Evolutionary conservation across 75 land plant genomes (phyloP), one percentile per base, ranked within the genome.

Genomic region (Picea sitchensis): DNA sequence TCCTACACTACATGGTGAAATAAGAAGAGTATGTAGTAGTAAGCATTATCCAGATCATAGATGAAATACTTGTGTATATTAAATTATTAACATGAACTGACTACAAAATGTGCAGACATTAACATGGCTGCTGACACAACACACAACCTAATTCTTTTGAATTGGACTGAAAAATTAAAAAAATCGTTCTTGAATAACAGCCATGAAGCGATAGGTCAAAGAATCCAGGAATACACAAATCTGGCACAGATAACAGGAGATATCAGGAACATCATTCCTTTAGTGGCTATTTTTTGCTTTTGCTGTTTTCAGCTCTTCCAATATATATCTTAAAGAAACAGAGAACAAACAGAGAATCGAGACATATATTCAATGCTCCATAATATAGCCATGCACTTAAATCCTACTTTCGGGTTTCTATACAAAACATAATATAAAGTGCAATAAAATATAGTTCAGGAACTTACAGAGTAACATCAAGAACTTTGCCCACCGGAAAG

Each of bases 401-500:
- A 71, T 71, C 23, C n/a, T 41, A 41, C 9, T n/a, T 71, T n/a
- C 21, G 41, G 30, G 74, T 21, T 71, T 71, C 23, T 7, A 71
- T 9, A 20, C 74, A 44, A 41, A 23, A 30, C 31, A 67, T 34
- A 71, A 41, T 12, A 38, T 47, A 71, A 41, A 36, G 34, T 18
- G 47, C 12, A 51, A 9, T 51, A 51, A 51, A 51, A 9, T 51
- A 11, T 51, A 75, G 38, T 44, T 4, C 8, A 75, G 47, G 13
- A 59, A 91, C 99, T 94, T 93, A 96, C 98, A 95, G 58, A 77
- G 80, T 79, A 26, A 85, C 77, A 58, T 91, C 96, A 51, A 90
- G 83, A 30, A 79, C 89, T 75, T 91, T 91, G 59, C 95, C 91
- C 44, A 94, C 93, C 68, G 95, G 91, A 84, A 91, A 90, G 77